Evolutionary conservation across 768 basidiomycete genomes (phyloP), one percentile per base, ranked within the genome.

Genomic region (Agrocybe chaxingu): DNA sequence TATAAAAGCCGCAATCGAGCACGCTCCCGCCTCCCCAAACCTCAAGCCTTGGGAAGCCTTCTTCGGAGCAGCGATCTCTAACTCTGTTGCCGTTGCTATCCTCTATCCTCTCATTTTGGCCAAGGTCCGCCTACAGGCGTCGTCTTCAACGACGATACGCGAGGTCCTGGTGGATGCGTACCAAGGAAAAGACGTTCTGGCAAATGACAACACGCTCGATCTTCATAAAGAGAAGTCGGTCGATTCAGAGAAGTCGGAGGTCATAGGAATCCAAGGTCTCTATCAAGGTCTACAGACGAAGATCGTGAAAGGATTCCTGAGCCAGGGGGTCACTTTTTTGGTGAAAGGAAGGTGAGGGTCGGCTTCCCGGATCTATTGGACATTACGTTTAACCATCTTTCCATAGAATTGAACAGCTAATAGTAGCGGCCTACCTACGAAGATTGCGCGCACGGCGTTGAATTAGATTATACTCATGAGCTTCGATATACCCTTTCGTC

Each of bases 51-150:
- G 64, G 4, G 72, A 79, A 52, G 77, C 81, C 0, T 84, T 84
- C 61, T 53, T 84, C 38, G 77, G 77, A n/a, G 81, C 71, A 1
- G 81, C 82, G 0, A 64, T 79, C 18, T 75, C 82, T 0, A 81
- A 78, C 54, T 71, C 79, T 0, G 62, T 81, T 36, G 80, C 80
- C 0, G 67, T 73, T 6, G 59, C 69, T 0, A 48, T 81, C 1
- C 64, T 82, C 7, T 84, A 84, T 57, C 82, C 82, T 0, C 67
- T 84, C 29, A 80, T 84, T 13, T 72, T 84, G 12, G 78, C 81
- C 12, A 85, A 84, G 65, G 80, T 77, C 13, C 73, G 78, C 4
- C 67, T 77, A 4, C 80, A 78, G 51, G 68, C 64, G 11, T 62
- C 70, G 29, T 76, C 68, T 61, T 73, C 63, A 59, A 74, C 57